Base-by-base conservation (phyloP, 2,329 filamentous ascomycete species). In the Phaeosphaeriaceae sp. region DNA sequence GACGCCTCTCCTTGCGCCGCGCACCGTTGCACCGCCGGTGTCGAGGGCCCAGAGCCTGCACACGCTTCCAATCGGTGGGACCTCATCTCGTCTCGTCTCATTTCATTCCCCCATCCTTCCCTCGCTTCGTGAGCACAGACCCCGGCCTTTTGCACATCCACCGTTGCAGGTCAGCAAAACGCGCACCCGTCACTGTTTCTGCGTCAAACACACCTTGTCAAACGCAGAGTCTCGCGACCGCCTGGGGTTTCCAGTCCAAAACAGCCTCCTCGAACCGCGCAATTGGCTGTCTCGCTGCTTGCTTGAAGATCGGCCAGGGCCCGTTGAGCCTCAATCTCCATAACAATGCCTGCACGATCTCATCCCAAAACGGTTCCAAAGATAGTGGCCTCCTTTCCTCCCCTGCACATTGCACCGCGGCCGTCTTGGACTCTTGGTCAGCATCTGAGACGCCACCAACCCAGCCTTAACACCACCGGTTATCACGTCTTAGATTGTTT, bases 151-250 rank as follows among this genome's bases (percentile, higher is more conserved):
- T 60, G 55, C 53, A 53, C 45, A 55, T 49, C 6, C 36, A 15
- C 25, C 51, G 44, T 47, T 42, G 31, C 56, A 31, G 11, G 50
- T 51, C 56, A 56, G 58, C 61, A 52, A 60, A 40, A 40, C 36
- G 17, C 36, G 36, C 36, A 53, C 57, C 52, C 21, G 50, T 55
- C 53, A 51, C 57, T 56, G 59, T 58, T 62, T 54, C 52, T 60
- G 56, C 63, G 40, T 68, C 63, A 65, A 63, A 61, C 65, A 59
- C 41, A 48, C 58, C 56, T 58, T 46, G 51, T 60, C 56, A 51
- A 51, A 48, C 56, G 56, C 53, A 57, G 56, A 56, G 58, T 61
- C 46, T 62, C 63, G 45, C 57, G 54, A 33, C 46, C 13, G 27
- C 20, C 47, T 19, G 42, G 51, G 24, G n/a, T 22, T 22, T 40